These are phyloP conservation scores for Boehmeria nivea DNA, from an alignment of 306 rosid genomes.

Conservation along the genomic window DNA sequence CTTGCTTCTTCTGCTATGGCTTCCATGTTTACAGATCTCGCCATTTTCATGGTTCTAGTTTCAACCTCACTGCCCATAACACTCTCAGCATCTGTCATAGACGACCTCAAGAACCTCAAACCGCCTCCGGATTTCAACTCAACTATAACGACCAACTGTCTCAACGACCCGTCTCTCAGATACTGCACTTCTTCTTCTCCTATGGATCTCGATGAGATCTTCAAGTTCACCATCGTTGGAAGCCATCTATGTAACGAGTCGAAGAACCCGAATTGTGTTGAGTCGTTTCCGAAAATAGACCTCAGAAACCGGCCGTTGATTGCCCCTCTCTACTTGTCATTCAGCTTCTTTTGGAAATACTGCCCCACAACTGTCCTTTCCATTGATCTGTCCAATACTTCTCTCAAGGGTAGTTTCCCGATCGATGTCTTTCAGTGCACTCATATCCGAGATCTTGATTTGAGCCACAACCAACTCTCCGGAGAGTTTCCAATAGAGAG, in stretches of 20 bases:
- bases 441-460: no score
- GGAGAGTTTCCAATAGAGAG: no score
- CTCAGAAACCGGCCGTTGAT: no score
- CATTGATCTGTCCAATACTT: no score
- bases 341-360: no score
- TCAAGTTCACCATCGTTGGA: conserved; percentile 63
- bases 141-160: conserved; percentile 50
- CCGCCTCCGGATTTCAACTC: conserved; percentile 60
- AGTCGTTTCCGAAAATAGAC: conserved; percentile 62
- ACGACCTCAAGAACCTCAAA: conserved; percentile 53
- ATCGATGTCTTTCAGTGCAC: no score
- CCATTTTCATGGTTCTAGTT: conserved; percentile 17
- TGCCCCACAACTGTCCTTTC: no score
- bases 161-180: conserved; percentile 54
- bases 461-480: no score
- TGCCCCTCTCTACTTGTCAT: no score
- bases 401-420: no score
- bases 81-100: conserved; percentile 44
- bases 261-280: conserved; percentile 50
- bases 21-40: conserved; percentile 29
- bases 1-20: conserved; percentile 39
- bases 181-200: conserved; percentile 56
- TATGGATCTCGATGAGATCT: conserved; percentile 47
- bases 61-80: conserved; percentile 14
- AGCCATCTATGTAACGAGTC: conserved; percentile 74